Evolutionary conservation across 2,329 filamentous ascomycete genomes (phyloP).

Genomic region (Diaporthe humulicola): DNA sequence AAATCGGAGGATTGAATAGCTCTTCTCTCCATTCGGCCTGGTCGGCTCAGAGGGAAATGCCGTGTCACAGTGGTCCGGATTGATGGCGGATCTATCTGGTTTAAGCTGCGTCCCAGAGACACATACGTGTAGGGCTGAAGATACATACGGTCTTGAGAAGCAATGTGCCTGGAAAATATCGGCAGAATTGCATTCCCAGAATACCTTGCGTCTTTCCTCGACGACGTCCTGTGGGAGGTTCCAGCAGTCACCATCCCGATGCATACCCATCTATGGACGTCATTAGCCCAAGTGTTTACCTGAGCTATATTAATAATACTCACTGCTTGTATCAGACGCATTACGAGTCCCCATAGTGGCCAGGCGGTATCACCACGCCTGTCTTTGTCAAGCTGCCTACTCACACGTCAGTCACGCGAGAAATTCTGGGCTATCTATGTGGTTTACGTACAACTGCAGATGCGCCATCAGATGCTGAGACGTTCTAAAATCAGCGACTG

Average conservation of each 20-base stretch:
- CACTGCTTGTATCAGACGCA: constrained; percentile 10
- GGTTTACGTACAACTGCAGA: not conserved
- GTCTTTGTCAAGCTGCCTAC: not conserved
- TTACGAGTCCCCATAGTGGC: not conserved
- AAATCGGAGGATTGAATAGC: not conserved
- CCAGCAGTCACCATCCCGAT: constrained; percentile 27
- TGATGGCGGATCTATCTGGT: not conserved
- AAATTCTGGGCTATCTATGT: not conserved
- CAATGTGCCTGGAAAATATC: constrained; percentile 32
- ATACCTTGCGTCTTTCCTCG: constrained; percentile 30
- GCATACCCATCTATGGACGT: constrained; percentile 18
- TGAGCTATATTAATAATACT: not conserved
- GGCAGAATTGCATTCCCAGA: constrained; percentile 33
- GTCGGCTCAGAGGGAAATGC: constrained; percentile 1
- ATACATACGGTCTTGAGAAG: constrained; percentile 28
- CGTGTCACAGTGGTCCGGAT: not conserved
- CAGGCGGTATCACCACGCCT: constrained; percentile 1
- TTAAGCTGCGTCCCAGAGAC: not conserved
- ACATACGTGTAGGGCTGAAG: not conserved
- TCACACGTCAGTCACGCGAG: not conserved
- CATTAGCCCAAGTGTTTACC: not conserved
- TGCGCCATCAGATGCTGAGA: constrained; percentile 8
- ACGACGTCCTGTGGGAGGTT: constrained; percentile 22
- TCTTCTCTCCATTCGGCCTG: not conserved
- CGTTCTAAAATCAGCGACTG: not conserved